A percentile compares a stretch with the other conserved stretches of the same genome.
These are phyloP conservation scores for Brasenia schreberi DNA, from an alignment of 164 flowering plant species.

Conservation along the genomic window DNA sequence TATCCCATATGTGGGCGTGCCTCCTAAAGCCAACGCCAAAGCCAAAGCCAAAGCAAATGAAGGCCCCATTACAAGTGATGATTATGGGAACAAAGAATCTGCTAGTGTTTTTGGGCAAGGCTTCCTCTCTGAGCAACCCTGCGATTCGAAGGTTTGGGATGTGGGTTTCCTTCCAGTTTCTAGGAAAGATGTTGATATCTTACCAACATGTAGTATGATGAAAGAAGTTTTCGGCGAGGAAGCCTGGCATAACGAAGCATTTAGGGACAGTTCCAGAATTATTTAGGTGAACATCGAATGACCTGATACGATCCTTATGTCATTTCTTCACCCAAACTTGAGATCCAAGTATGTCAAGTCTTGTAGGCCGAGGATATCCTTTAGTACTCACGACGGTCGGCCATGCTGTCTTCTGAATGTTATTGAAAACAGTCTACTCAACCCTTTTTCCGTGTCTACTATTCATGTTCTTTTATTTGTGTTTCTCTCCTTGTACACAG, in stretches of 20 bases:
- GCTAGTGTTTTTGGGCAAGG: slow-evolving; percentile 4
- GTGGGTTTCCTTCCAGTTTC: slow-evolving; percentile 21
- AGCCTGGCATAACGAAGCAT: slow-evolving; percentile 12
- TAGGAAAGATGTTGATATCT: slow-evolving; percentile 27
- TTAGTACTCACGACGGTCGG: no score
- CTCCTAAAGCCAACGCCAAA: slow-evolving; percentile 9
- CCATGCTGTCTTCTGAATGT: no score
- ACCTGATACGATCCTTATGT: no score
- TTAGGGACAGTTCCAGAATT: no score
- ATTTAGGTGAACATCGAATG: no score
- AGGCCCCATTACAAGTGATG: slow-evolving; percentile 3
- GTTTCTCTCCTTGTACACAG: no score
- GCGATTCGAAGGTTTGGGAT: slow-evolving; percentile 41
- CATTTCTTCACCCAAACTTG: no score
- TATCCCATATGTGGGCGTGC: neutral
- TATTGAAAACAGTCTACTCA: no score
- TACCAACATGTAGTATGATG: slow-evolving; percentile 50
- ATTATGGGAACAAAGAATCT: slow-evolving; percentile 10
- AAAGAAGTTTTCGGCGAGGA: slow-evolving; percentile 59
- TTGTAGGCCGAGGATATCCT: no score
- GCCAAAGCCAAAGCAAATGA: slow-evolving; percentile 11
- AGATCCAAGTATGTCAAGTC: no score
- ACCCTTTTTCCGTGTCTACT: no score
- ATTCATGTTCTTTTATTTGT: no score
- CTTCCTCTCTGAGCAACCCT: slow-evolving; percentile 22